These are phyloP conservation scores for Dactylellina sp. DNA, from an alignment of 2,329 filamentous ascomycete genomes.

Conservation along the genomic window DNA sequence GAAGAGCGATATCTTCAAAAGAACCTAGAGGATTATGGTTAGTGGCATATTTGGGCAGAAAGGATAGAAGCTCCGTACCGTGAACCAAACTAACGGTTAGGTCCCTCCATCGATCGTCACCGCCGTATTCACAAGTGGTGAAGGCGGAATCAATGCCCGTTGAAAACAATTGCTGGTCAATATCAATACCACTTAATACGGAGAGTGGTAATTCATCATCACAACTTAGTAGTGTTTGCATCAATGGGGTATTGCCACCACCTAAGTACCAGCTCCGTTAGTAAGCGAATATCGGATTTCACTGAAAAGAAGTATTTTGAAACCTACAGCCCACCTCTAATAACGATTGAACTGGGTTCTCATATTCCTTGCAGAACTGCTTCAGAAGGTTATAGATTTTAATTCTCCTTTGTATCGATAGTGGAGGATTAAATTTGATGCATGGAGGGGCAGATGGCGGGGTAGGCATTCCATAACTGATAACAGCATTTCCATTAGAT, in stretches of 20 bases:
- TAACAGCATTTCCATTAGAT: not conserved
- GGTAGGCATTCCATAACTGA: constrained; percentile 24
- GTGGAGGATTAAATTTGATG: constrained; percentile 59
- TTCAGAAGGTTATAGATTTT: constrained; percentile 56
- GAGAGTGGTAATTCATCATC: constrained; percentile 59
- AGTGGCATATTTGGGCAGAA: not conserved
- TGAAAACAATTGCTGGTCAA: constrained; percentile 56
- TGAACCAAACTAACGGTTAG: constrained; percentile 58
- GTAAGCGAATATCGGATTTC: not conserved
- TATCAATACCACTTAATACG: constrained; percentile 58
- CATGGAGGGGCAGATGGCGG: constrained; percentile 37
- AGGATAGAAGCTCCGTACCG: constrained; percentile 37
- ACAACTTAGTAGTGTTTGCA: constrained; percentile 58
- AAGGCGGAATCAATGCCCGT: constrained; percentile 54
- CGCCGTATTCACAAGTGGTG: constrained; percentile 49
- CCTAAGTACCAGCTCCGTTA: constrained; percentile 13
- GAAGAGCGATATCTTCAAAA: constrained; percentile 57
- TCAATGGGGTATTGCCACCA: constrained; percentile 58
- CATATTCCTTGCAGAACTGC: constrained; percentile 36
- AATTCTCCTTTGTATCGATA: constrained; percentile 58
- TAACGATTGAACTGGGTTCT: constrained; percentile 55
- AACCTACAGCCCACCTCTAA: constrained; percentile 60
- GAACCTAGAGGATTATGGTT: constrained; percentile 28
- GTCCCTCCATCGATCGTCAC: constrained; percentile 58
- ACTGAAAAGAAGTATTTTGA: not conserved